phyloP scores from a whole-genome alignment of 148 eudicot genomes.

The Fagopyrum homotropicum region DNA sequence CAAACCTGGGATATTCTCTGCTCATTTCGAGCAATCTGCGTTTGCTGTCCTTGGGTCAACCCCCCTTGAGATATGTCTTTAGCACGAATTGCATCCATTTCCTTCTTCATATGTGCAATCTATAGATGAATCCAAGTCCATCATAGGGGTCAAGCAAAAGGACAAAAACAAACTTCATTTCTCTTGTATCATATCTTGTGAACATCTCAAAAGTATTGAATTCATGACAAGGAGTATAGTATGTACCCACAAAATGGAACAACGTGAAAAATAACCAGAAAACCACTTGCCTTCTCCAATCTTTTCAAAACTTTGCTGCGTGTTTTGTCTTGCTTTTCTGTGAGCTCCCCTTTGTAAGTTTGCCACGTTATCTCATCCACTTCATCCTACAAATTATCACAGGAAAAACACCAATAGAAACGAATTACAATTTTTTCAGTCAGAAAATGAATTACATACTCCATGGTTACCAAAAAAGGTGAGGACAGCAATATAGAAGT shows the following conservation, averaged over 20 bases:
- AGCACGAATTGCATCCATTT: constrained; percentile 90
- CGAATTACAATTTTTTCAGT: not conserved
- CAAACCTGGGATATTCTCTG: constrained; percentile 83
- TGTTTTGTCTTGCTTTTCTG: constrained; percentile 98
- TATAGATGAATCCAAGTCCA: constrained; percentile 18
- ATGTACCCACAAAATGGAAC: not conserved
- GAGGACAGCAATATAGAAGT: no score
- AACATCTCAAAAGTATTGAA: not conserved
- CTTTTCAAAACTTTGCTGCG: constrained; percentile 90
- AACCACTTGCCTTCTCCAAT: constrained; percentile 72
- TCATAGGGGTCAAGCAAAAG: not conserved
- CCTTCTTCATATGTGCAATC: constrained; percentile 99
- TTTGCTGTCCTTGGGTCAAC: constrained; percentile 97
- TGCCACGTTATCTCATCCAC: constrained; percentile 95
- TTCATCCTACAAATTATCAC: constrained; percentile 53
- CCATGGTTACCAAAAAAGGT: no score
- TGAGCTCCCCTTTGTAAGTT: constrained; percentile 91
- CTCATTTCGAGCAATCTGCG: constrained; percentile 99
- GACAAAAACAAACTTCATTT: not conserved
- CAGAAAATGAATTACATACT: not conserved
- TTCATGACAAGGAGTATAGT: not conserved
- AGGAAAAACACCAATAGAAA: constrained; percentile 3
- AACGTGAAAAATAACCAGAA: not conserved
- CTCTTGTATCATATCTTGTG: not conserved
- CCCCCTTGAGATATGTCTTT: constrained; percentile 99